These are phyloP conservation scores for Crithidia fasciculata DNA, from an alignment of 208 protist genomes.

Conservation along the genomic window DNA sequence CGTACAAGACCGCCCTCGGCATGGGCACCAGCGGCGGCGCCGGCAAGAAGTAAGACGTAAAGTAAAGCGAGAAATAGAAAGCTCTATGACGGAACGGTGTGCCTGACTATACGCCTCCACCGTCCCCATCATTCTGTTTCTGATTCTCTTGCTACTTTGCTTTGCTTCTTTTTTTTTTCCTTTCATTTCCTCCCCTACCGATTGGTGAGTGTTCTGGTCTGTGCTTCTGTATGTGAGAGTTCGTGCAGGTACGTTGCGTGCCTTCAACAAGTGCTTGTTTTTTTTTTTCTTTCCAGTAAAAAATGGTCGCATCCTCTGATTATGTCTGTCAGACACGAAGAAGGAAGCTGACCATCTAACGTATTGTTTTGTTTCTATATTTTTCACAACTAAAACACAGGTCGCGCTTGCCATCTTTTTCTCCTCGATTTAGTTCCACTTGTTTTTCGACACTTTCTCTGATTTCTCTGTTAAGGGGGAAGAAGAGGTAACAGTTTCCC, in stretches of 20 bases:
- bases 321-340: background rate
- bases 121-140: background rate
- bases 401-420: too few relatives aligned
- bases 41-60: constrained; percentile 35
- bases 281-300: background rate
- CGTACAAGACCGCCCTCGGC: constrained; percentile 67
- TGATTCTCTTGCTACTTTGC: background rate
- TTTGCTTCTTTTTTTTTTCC: background rate
- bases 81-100: too few relatives aligned
- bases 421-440: background rate
- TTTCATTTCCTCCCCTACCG: background rate
- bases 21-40: constrained; percentile 59
- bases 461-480: background rate
- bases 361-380: background rate
- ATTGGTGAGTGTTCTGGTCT: background rate
- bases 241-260: background rate
- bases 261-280: background rate
- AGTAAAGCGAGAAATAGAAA: background rate
- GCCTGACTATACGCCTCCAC: too few relatives aligned
- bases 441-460: background rate
- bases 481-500: too few relatives aligned
- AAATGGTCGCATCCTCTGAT: background rate
- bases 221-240: too few relatives aligned
- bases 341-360: background rate
- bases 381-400: background rate